Conservation (phyloP, 2,329 filamentous ascomycete species). For the Aspergillus sp. region DNA sequence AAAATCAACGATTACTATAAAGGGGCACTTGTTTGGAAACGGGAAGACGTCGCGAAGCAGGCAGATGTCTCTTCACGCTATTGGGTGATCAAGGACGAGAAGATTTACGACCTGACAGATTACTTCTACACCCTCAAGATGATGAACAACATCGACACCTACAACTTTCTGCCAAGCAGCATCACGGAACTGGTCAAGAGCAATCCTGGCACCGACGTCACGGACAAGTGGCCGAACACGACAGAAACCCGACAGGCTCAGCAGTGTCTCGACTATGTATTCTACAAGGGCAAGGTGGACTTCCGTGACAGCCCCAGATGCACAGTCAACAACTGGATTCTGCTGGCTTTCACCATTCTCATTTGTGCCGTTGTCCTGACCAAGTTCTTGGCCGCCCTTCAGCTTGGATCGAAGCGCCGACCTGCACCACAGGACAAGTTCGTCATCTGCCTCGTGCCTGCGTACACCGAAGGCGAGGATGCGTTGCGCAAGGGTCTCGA, state of each 20-base stretch:
- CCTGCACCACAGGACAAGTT: conserved; percentile 96
- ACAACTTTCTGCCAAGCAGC: conserved; percentile 69
- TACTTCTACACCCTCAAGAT: conserved; percentile 76
- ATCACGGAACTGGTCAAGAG: conserved; percentile 68
- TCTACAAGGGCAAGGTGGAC: conserved; percentile 79
- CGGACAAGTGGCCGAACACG: conserved; percentile 58
- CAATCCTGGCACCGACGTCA: conserved; percentile 79
- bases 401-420: conserved; percentile 87
- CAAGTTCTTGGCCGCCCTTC: conserved; percentile 91
- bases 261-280: conserved; percentile 78
- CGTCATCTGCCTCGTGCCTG: conserved; percentile 96
- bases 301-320: conserved; percentile 77
- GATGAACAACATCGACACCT: conserved; percentile 55
- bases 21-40: conserved; percentile 75
- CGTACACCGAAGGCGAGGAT: conserved; percentile 97
- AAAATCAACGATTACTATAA: conserved; percentile 84
- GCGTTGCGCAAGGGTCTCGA: conserved; percentile 89
- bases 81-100: conserved; percentile 76
- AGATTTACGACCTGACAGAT: conserved; percentile 85
- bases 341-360: conserved; percentile 83
- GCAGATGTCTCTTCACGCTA: conserved; percentile 66
- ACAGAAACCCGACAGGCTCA: conserved; percentile 63
- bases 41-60: conserved; percentile 58
- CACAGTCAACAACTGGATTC: conserved; percentile 85
- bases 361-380: conserved; percentile 74